Conservation (phyloP, 2,329 filamentous ascomycete genomes). For the Pestalotiopsis fici region DNA sequence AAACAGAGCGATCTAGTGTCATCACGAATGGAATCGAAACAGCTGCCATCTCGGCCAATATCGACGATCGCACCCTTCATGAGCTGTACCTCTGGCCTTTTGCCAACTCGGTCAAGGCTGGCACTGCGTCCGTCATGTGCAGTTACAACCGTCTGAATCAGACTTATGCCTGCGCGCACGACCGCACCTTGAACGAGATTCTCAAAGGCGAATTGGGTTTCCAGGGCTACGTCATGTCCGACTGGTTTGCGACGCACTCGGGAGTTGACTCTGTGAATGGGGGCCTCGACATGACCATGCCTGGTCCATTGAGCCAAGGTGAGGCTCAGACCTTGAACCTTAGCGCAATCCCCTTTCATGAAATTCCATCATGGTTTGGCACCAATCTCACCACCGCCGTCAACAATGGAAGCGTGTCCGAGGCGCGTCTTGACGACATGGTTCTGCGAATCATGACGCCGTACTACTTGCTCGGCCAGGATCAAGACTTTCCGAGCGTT, state of each 20-base stretch:
- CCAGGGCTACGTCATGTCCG: constrained; percentile 39
- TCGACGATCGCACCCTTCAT: constrained; percentile 55
- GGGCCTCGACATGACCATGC: constrained; percentile 55
- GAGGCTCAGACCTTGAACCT: neutral
- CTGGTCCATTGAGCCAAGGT: constrained; percentile 40
- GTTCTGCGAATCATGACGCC: constrained; percentile 77
- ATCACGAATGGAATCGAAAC: constrained; percentile 54
- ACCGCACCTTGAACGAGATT: constrained; percentile 47
- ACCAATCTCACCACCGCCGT: constrained; percentile 46
- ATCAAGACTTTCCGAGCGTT: constrained; percentile 50
- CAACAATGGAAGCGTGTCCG: constrained; percentile 45
- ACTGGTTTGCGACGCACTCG: constrained; percentile 43
- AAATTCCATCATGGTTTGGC: constrained; percentile 74
- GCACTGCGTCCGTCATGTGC: constrained; percentile 41
- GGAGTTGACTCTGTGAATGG: constrained; percentile 42
- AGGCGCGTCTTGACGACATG: constrained; percentile 49
- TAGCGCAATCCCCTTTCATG: constrained; percentile 48
- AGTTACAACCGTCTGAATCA: constrained; percentile 47
- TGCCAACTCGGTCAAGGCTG: constrained; percentile 34
- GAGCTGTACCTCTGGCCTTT: constrained; percentile 63
- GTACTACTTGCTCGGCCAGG: constrained; percentile 65
- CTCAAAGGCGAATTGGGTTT: constrained; percentile 47
- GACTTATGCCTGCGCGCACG: constrained; percentile 51
- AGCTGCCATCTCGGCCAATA: constrained; percentile 45
- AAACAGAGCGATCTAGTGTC: constrained; percentile 55